phyloP scores from a whole-genome alignment of 768 basidiomycete genomes.

The Boletus reticulatus region DNA sequence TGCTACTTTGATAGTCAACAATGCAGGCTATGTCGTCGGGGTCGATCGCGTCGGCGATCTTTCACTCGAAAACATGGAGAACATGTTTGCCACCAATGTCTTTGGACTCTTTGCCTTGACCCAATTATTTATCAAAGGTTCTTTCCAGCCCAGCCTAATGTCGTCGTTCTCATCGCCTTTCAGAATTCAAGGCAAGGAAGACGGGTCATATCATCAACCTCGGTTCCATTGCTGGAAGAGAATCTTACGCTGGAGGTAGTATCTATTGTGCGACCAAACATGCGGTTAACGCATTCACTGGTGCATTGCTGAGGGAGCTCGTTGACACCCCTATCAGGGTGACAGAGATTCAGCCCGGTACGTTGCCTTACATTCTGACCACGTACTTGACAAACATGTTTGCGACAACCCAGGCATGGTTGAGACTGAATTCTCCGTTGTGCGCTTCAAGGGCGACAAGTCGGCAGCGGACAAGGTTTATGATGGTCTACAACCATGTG shows the following conservation, averaged over 20 bases:
- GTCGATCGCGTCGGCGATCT: constrained; percentile 84
- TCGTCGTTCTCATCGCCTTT: constrained; percentile 8
- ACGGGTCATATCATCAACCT: constrained; percentile 92
- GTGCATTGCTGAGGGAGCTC: constrained; percentile 77
- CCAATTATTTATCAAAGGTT: constrained; percentile 65
- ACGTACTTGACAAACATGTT: not conserved
- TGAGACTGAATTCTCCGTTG: constrained; percentile 89
- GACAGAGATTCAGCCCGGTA: constrained; percentile 91
- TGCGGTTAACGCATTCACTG: constrained; percentile 85
- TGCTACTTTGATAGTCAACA: constrained; percentile 46
- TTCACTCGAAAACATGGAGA: constrained; percentile 72
- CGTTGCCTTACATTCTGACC: constrained; percentile 10
- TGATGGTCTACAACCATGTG: constrained; percentile 81
- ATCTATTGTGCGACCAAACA: constrained; percentile 93
- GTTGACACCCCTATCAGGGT: constrained; percentile 93
- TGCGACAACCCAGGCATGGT: constrained; percentile 59
- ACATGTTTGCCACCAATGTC: constrained; percentile 81
- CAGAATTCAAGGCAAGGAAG: constrained; percentile 77
- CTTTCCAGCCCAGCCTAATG: not conserved
- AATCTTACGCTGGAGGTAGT: constrained; percentile 86
- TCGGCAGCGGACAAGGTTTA: constrained; percentile 86
- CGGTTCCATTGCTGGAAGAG: constrained; percentile 87
- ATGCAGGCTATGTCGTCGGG: constrained; percentile 90
- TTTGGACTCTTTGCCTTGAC: constrained; percentile 83
- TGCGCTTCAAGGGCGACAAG: constrained; percentile 86